Conservation (phyloP, 1,139 yeast species). For the Candida frijolesensis region DNA sequence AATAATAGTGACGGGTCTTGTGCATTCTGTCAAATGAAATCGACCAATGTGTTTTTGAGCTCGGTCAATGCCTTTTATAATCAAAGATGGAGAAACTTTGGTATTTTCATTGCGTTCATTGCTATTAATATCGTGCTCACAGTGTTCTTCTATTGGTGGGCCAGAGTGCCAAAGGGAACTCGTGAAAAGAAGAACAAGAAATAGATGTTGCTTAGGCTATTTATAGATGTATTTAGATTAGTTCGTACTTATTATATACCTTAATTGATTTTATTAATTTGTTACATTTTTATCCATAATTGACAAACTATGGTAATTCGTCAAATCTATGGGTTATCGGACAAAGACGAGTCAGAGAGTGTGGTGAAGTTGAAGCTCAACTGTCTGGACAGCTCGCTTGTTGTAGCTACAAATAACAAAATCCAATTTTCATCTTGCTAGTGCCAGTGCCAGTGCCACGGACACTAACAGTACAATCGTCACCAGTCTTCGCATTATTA, state of each 20-base stretch:
- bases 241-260: too few species aligned
- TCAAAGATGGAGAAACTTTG: slow-evolving; percentile 71
- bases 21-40: slow-evolving; percentile 48
- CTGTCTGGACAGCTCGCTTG: slow-evolving; percentile 38
- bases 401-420: slow-evolving; percentile 61
- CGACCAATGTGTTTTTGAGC: slow-evolving; percentile 54
- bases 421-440: too few species aligned
- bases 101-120: slow-evolving; percentile 52
- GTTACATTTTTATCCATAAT: too few species aligned
- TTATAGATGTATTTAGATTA: too few species aligned
- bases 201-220: neutral
- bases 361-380: slow-evolving; percentile 53
- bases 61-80: slow-evolving; percentile 42
- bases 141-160: slow-evolving; percentile 64
- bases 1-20: slow-evolving; percentile 41
- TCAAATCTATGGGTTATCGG: slow-evolving; percentile 3
- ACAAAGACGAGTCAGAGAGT: slow-evolving; percentile 25
- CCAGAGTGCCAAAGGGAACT: slow-evolving; percentile 67
- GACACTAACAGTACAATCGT: too few species aligned
- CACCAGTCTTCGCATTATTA: too few species aligned
- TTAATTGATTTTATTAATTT: too few species aligned
- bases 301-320: too few species aligned
- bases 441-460: too few species aligned
- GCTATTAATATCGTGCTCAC: slow-evolving; percentile 54
- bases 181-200: slow-evolving; percentile 16